phyloP scores from a whole-genome alignment of 495 filamentous ascomycete genomes.

The Annulohypoxylon maeteangense region DNA sequence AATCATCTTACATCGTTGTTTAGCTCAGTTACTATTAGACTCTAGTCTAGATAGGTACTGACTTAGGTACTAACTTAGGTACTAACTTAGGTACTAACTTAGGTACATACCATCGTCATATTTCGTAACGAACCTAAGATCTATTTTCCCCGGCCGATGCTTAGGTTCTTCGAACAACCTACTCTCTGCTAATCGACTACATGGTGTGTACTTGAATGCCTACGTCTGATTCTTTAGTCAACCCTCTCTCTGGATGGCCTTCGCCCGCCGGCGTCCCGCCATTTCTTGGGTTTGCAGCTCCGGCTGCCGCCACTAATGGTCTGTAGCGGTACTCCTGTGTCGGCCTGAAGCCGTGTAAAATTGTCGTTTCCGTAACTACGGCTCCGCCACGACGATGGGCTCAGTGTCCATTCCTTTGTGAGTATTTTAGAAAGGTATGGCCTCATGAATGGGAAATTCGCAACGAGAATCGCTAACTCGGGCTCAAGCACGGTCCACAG shows the following conservation, averaged over 20 bases:
- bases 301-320: neutral
- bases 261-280: neutral
- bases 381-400: neutral
- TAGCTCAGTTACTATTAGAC: no score
- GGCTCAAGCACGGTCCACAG: neutral
- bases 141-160: no score
- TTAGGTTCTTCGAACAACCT: neutral
- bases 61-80: no score
- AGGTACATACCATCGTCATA: no score
- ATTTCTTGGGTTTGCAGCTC: neutral
- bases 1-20: no score
- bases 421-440: constrained; percentile 6
- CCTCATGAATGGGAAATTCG: neutral
- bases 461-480: constrained; percentile 1
- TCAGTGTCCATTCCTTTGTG: neutral
- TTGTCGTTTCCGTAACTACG: neutral
- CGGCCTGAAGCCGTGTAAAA: neutral
- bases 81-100: no score
- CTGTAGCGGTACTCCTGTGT: neutral
- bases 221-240: neutral
- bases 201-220: neutral
- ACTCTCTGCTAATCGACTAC: neutral
- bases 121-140: no score
- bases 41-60: no score
- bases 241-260: neutral